These are phyloP conservation scores for Cercis canadensis DNA, from an alignment of 306 rosid species.

Conservation along the genomic window DNA sequence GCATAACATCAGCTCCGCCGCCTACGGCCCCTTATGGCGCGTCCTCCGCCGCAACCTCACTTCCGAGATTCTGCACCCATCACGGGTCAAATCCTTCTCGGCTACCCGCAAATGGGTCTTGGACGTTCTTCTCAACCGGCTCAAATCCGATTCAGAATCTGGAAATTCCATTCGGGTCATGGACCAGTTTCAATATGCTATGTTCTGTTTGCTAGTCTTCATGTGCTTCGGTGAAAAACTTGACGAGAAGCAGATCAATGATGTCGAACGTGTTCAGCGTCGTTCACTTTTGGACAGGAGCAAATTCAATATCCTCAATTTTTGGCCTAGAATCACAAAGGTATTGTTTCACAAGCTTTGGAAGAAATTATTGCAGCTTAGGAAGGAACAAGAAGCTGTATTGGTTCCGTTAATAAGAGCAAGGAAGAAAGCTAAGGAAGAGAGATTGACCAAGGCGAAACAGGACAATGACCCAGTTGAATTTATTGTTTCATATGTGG, in stretches of 20 bases:
- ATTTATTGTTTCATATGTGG: slow-evolving; percentile 31
- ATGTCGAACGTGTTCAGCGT: slow-evolving; percentile 34
- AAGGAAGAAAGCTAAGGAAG: slow-evolving; percentile 5
- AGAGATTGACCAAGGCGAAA: neutral
- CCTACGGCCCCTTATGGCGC: slow-evolving; percentile 52
- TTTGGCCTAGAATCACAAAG: slow-evolving; percentile 12
- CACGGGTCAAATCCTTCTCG: slow-evolving; percentile 39
- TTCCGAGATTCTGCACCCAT: slow-evolving; percentile 43
- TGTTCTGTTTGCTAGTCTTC: slow-evolving; percentile 47
- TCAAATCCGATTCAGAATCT: slow-evolving; percentile 6
- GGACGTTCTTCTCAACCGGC: slow-evolving; percentile 24
- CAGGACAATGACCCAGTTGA: neutral
- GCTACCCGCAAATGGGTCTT: slow-evolving; percentile 39
- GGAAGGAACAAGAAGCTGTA: neutral
- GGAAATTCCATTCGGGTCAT: neutral
- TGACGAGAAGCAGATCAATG: slow-evolving; percentile 32
- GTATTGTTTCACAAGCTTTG: slow-evolving; percentile 29
- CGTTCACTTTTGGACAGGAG: neutral
- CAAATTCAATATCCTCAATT: slow-evolving; percentile 16
- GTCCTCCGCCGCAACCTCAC: slow-evolving; percentile 52
- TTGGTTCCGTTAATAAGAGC: neutral
- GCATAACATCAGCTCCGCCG: slow-evolving; percentile 37
- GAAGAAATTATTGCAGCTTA: slow-evolving; percentile 13
- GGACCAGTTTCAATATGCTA: slow-evolving; percentile 39
- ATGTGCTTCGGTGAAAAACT: slow-evolving; percentile 54